Conservation (phyloP, 805 yeast species). For the Saturnispora silvae region DNA sequence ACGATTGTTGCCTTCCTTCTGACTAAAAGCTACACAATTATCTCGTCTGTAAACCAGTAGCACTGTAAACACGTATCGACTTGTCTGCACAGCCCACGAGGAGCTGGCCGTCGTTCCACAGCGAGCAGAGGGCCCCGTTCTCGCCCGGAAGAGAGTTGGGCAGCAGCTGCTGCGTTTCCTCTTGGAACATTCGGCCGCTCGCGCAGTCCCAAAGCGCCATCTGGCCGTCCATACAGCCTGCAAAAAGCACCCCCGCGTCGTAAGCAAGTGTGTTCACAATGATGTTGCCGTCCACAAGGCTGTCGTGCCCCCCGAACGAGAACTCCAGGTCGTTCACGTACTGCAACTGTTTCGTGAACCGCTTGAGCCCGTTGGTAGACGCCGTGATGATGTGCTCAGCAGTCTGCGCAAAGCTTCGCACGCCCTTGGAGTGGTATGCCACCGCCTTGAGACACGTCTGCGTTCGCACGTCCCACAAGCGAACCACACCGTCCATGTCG, state of each 20-base stretch:
- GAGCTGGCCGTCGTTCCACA: slow-evolving; percentile 78
- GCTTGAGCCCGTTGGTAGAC: slow-evolving; percentile 69
- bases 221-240: slow-evolving; percentile 79
- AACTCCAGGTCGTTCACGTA: slow-evolving; percentile 45
- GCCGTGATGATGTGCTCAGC: slow-evolving; percentile 65
- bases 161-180: slow-evolving; percentile 38
- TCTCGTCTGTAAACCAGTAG: no score
- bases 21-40: slow-evolving; percentile 2
- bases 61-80: slow-evolving; percentile 6
- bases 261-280: slow-evolving; percentile 58
- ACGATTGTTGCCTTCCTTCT: slow-evolving; percentile 20
- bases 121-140: slow-evolving; percentile 54
- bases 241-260: slow-evolving; percentile 50
- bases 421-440: slow-evolving; percentile 78
- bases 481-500: slow-evolving; percentile 74
- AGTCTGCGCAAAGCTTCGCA: slow-evolving; percentile 61
- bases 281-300: slow-evolving; percentile 22
- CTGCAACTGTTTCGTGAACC: slow-evolving; percentile 79
- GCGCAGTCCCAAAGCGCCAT: slow-evolving; percentile 72
- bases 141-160: slow-evolving; percentile 68
- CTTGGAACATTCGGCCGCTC: slow-evolving; percentile 54
- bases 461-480: slow-evolving; percentile 84
- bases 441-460: slow-evolving; percentile 61
- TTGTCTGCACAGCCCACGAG: slow-evolving; percentile 86
- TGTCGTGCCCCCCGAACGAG: slow-evolving; percentile 28